Percentiles rank a stretch among this genome's conserved stretches.
Conservation (phyloP, 495 filamentous ascomycete genomes). For the Aspergillus ostianus region DNA sequence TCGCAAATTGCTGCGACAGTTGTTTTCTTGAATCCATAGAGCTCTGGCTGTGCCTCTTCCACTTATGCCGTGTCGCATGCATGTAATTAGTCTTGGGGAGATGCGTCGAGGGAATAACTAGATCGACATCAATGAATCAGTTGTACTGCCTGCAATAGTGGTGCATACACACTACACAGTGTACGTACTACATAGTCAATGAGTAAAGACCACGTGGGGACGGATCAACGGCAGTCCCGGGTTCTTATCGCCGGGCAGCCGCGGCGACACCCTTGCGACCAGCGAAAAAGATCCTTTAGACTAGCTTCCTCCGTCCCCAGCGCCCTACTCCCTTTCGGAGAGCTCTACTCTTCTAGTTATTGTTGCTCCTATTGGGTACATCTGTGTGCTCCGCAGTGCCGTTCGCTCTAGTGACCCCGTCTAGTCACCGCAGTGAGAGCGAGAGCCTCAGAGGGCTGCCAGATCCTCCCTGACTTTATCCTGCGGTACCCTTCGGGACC, state of each 20-base stretch:
- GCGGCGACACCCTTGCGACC: conserved; percentile 11
- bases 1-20: not conserved
- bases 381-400: not conserved
- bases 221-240: conserved; percentile 23
- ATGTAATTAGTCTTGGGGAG: not conserved
- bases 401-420: not conserved
- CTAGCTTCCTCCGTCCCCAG: conserved; percentile 1
- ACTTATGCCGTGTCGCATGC: not conserved
- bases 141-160: too few relatives aligned
- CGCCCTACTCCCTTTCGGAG: not conserved
- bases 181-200: too few relatives aligned
- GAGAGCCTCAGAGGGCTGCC: too few relatives aligned
- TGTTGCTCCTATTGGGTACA: not conserved
- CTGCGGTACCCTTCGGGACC: not conserved
- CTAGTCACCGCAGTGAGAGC: not conserved
- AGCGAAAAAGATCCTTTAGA: conserved; percentile 17
- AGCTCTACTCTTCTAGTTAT: not conserved
- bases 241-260: conserved; percentile 25
- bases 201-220: not conserved
- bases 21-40: not conserved
- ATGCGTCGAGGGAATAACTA: not conserved
- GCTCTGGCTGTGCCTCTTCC: not conserved
- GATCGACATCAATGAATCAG: not conserved
- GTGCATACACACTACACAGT: too few relatives aligned
- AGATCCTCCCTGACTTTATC: not conserved